These are phyloP conservation scores for Globisporangium barbulae DNA, from an alignment of 352 stramenopile species.

Conservation along the genomic window DNA sequence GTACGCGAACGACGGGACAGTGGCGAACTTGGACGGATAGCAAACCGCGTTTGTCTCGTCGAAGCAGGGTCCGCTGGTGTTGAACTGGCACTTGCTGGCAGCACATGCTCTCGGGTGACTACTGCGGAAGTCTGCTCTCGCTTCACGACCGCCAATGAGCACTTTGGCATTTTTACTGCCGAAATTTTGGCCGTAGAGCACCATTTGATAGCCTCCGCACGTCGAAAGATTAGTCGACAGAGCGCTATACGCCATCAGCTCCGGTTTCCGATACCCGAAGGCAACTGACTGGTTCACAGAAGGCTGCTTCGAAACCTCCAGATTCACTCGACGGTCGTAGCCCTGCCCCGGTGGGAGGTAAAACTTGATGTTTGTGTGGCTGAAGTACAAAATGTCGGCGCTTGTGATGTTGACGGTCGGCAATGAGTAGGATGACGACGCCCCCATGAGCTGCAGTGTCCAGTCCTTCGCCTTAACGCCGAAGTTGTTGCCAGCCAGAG, in stretches of 20 bases:
- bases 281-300: slow-evolving; percentile 30
- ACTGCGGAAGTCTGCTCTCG: slow-evolving; percentile 39
- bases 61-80: slow-evolving; percentile 50
- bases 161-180: slow-evolving; percentile 34
- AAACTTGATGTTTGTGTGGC: slow-evolving; percentile 56
- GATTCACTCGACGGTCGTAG: slow-evolving; percentile 30
- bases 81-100: slow-evolving; percentile 30
- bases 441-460: slow-evolving; percentile 34
- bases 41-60: slow-evolving; percentile 41
- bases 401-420: slow-evolving; percentile 31
- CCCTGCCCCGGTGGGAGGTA: slow-evolving; percentile 49
- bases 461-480: slow-evolving; percentile 36
- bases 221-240: slow-evolving; percentile 55
- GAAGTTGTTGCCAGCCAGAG: slow-evolving; percentile 52
- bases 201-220: slow-evolving; percentile 53
- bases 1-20: slow-evolving; percentile 31
- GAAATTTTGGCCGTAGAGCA: slow-evolving; percentile 65
- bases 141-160: slow-evolving; percentile 53
- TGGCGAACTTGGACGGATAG: slow-evolving; percentile 41
- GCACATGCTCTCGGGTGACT: slow-evolving; percentile 35
- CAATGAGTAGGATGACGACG: slow-evolving; percentile 11
- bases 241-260: slow-evolving; percentile 35
- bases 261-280: slow-evolving; percentile 43
- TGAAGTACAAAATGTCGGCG: slow-evolving; percentile 51
- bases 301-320: slow-evolving; percentile 31